Evolutionary conservation across 2,329 filamentous ascomycete genomes (phyloP).

Genomic region (Drechslerella coelobrocha): DNA sequence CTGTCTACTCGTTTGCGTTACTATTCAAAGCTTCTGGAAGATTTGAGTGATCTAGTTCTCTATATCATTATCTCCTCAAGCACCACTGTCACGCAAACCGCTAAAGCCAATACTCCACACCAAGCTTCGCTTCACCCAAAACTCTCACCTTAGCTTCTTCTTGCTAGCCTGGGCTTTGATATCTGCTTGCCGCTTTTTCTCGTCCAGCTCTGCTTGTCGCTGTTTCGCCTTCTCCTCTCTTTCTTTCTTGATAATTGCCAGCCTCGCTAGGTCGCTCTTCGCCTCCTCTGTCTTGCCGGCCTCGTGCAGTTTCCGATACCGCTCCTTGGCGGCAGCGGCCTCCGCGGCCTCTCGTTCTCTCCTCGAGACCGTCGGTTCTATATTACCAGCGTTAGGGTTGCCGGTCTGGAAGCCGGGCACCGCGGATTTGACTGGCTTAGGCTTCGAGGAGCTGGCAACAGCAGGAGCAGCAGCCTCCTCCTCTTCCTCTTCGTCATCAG

Average conservation of each 20-base stretch:
- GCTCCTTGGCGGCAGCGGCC: conserved; percentile 85
- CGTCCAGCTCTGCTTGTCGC: conserved; percentile 69
- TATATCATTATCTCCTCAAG: background rate
- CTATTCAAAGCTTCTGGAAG: background rate
- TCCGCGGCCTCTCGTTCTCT: conserved; percentile 80
- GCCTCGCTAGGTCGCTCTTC: conserved; percentile 81
- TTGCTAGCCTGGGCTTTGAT: conserved; percentile 61
- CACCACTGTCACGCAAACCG: conserved; percentile 8
- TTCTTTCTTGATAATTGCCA: conserved; percentile 82
- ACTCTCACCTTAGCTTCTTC: conserved; percentile 55
- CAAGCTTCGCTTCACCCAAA: background rate
- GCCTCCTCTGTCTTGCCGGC: conserved; percentile 97
- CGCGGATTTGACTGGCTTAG: conserved; percentile 50
- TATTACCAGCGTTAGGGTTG: conserved; percentile 56
- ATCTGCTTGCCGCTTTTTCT: conserved; percentile 59
- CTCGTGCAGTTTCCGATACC: conserved; percentile 88
- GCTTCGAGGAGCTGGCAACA: conserved; percentile 57
- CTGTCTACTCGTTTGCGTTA: too few species aligned
- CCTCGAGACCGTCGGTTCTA: conserved; percentile 67
- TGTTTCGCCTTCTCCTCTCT: conserved; percentile 81
- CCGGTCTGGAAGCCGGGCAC: conserved; percentile 18
- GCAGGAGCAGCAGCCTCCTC: conserved; percentile 64
- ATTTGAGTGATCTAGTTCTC: background rate
- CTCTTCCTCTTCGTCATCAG: conserved; percentile 69
- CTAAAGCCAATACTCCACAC: conserved; percentile 23